phyloP scores from a whole-genome alignment of 1,139 yeast genomes.

The Kurtzmaniella quercitrusa region DNA sequence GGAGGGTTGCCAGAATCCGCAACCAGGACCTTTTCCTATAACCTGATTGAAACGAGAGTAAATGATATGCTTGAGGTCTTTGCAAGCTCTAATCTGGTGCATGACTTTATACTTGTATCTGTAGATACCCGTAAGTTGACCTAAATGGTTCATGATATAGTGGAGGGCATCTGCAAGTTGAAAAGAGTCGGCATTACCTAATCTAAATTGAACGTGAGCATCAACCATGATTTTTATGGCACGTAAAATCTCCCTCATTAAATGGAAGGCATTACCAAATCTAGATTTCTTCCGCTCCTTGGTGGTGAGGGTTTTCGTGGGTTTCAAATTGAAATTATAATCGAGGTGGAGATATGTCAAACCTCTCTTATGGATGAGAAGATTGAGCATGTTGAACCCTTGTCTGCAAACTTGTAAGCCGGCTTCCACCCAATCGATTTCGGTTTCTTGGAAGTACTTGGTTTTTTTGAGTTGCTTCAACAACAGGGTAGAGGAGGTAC shows the following conservation, averaged over 20 bases:
- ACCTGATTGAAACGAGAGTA: constrained; percentile 74
- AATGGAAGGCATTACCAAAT: constrained; percentile 94
- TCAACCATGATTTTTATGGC: constrained; percentile 84
- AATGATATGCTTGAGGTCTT: constrained; percentile 88
- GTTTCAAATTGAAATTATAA: constrained; percentile 91
- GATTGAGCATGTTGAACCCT: constrained; percentile 89
- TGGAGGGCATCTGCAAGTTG: constrained; percentile 94
- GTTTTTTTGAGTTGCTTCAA: constrained; percentile 68
- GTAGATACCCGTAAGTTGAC: constrained; percentile 94
- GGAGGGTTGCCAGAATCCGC: constrained; percentile 99
- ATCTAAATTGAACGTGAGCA: constrained; percentile 84
- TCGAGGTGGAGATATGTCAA: constrained; percentile 90
- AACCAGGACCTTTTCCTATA: constrained; percentile 97
- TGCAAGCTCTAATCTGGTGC: constrained; percentile 97
- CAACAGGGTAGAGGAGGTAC: constrained; percentile 35
- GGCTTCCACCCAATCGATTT: constrained; percentile 98
- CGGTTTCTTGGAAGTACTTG: constrained; percentile 85
- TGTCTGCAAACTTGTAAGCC: constrained; percentile 91
- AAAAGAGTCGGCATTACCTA: constrained; percentile 88
- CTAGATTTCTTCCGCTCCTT: constrained; percentile 94
- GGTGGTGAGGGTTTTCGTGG: constrained; percentile 93
- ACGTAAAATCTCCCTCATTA: constrained; percentile 83
- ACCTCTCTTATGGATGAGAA: constrained; percentile 87
- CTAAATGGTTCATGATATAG: constrained; percentile 86
- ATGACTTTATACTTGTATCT: constrained; percentile 95